Conservation (phyloP, 2,329 filamentous ascomycete species). For the Diaporthe destruens region DNA sequence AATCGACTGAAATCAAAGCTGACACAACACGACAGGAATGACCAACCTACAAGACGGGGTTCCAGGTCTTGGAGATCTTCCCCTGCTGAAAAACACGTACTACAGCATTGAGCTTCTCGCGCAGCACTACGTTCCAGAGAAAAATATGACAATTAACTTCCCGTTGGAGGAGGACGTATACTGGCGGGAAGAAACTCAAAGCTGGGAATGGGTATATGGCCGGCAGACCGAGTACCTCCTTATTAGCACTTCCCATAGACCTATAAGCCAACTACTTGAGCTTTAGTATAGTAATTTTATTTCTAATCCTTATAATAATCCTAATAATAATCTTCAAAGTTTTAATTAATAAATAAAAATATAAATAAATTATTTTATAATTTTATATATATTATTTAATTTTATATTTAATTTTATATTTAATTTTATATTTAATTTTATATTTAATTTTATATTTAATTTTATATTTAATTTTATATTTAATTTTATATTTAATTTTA, state of each 20-base stretch:
- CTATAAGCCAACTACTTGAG: background rate
- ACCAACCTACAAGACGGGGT: conserved; percentile 63
- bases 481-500: too few species aligned
- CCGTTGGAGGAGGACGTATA: conserved; percentile 65
- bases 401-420: too few species aligned
- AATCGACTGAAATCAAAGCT: conserved; percentile 11
- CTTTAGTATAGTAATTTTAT: too few species aligned
- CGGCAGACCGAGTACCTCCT: conserved; percentile 60
- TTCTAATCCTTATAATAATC: too few species aligned
- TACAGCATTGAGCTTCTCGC: conserved; percentile 65
- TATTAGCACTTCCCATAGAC: conserved; percentile 43
- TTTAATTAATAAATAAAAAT: too few species aligned
- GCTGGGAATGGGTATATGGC: conserved; percentile 64
- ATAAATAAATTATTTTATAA: too few species aligned
- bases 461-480: too few species aligned
- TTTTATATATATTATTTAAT: too few species aligned
- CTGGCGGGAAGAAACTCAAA: conserved; percentile 54
- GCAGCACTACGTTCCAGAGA: conserved; percentile 60
- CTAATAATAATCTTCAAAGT: too few species aligned
- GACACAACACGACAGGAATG: conserved; percentile 54
- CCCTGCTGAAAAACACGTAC: conserved; percentile 59
- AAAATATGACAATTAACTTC: conserved; percentile 59
- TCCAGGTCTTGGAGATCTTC: conserved; percentile 60
- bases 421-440: too few species aligned
- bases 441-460: too few species aligned